phyloP scores from a whole-genome alignment of 306 rosid genomes.

The Cucumis sativus region Cucumber_9930_V3 NC_026657.2:38506001-38506500 shows the following conservation, averaged over 20 bases:
- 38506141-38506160: constrained; percentile 26
- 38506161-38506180: constrained; percentile 78
- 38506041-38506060: constrained; percentile 20
- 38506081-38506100: constrained; percentile 16
- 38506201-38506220: constrained; percentile 83
- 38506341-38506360: constrained; percentile 96
- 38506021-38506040: constrained; percentile 31
- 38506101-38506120: constrained; percentile 13
- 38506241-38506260: constrained; percentile 93
- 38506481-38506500: neutral
- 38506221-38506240: constrained; percentile 81
- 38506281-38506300: constrained; percentile 98
- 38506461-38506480: neutral
- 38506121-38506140: constrained; percentile 24
- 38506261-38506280: constrained; percentile 97
- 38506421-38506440: neutral
- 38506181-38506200: constrained; percentile 85
- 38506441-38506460: neutral
- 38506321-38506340: constrained; percentile 99
- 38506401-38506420: neutral
- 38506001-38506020: constrained; percentile 27
- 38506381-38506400: constrained; percentile 52
- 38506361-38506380: constrained; percentile 77
- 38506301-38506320: constrained; percentile 90
- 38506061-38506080: constrained; percentile 15